Evolutionary conservation across 108 stramenopile genomes (phyloP).

Genomic region (Chaetoceros muelleri): DNA sequence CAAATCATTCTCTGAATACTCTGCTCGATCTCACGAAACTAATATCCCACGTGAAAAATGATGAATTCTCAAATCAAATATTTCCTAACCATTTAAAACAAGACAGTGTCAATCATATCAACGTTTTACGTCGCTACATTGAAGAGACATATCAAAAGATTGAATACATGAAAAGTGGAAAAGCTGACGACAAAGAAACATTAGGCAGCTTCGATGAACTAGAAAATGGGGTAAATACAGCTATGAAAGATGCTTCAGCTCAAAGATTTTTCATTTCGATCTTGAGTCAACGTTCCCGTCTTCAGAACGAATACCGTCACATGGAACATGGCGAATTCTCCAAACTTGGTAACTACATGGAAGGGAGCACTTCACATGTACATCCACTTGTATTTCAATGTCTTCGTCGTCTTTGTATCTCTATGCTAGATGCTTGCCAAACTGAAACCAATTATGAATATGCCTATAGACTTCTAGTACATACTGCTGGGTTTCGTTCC

Average conservation of each 20-base stretch:
- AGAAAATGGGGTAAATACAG: slow-evolving; percentile 62
- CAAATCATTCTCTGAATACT: slow-evolving; percentile 16
- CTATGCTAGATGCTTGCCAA: slow-evolving; percentile 72
- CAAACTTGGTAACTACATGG: slow-evolving; percentile 16
- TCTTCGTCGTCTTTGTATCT: slow-evolving; percentile 59
- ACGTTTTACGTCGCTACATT: neutral
- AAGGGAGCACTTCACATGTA: slow-evolving; percentile 43
- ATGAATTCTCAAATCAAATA: neutral
- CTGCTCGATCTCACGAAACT: neutral
- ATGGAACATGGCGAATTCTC: slow-evolving; percentile 8
- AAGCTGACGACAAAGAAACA: slow-evolving; percentile 5
- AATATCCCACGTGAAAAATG: neutral
- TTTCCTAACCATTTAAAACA: neutral
- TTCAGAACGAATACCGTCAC: slow-evolving; percentile 21
- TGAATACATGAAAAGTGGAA: neutral
- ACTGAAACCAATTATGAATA: slow-evolving; percentile 67
- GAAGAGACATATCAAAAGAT: neutral
- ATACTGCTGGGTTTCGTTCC: slow-evolving; percentile 31
- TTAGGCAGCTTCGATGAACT: slow-evolving; percentile 49
- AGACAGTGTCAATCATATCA: neutral
- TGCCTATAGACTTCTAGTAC: slow-evolving; percentile 58
- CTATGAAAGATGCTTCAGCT: slow-evolving; percentile 69
- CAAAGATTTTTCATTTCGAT: slow-evolving; percentile 63
- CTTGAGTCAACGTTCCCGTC: slow-evolving; percentile 45
- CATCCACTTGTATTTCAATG: slow-evolving; percentile 57